These are phyloP conservation scores for Lepidium campestre DNA, from an alignment of 441 rosid genomes.

Conservation along the genomic window DNA sequence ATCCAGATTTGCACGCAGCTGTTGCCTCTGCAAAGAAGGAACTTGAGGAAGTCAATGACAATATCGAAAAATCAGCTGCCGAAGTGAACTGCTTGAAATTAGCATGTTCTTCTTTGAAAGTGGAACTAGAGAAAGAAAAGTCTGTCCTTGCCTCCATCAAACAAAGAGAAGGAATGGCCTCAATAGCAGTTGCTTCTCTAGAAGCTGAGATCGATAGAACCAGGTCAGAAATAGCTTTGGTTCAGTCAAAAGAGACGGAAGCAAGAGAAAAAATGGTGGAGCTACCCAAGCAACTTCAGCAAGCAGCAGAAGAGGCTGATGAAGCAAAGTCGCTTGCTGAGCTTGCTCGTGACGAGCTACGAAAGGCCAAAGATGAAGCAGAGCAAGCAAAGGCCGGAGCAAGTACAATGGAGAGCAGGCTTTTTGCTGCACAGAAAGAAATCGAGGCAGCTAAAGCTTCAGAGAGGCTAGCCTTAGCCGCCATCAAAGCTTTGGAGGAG, in stretches of 20 bases:
- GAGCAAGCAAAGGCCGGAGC: constrained; percentile 83
- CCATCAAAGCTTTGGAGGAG: constrained; percentile 79
- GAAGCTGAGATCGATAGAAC: constrained; percentile 71
- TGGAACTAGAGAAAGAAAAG: constrained; percentile 71
- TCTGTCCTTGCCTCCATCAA: constrained; percentile 45
- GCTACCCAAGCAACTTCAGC: constrained; percentile 74
- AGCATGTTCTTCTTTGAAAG: constrained; percentile 54
- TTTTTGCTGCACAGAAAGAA: constrained; percentile 80
- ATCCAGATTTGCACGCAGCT: constrained; percentile 47
- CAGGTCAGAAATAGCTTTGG: constrained; percentile 49
- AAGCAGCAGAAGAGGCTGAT: constrained; percentile 78
- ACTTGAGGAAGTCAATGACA: constrained; percentile 67
- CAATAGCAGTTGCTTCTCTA: constrained; percentile 68
- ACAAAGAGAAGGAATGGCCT: constrained; percentile 92
- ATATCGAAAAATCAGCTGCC: constrained; percentile 65
- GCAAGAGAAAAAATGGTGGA: constrained; percentile 56
- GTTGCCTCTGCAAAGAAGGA: constrained; percentile 76
- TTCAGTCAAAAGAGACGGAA: constrained; percentile 76
- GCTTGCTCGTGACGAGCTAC: constrained; percentile 67
- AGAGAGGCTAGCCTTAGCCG: constrained; percentile 72
- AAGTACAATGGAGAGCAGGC: constrained; percentile 68
- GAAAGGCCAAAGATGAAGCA: constrained; percentile 68
- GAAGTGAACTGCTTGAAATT: constrained; percentile 71
- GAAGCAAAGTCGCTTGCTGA: constrained; percentile 63
- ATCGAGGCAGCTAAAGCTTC: constrained; percentile 89